Base-by-base conservation (phyloP, 768 basidiomycete species). In the Phaffia australis region DNA sequence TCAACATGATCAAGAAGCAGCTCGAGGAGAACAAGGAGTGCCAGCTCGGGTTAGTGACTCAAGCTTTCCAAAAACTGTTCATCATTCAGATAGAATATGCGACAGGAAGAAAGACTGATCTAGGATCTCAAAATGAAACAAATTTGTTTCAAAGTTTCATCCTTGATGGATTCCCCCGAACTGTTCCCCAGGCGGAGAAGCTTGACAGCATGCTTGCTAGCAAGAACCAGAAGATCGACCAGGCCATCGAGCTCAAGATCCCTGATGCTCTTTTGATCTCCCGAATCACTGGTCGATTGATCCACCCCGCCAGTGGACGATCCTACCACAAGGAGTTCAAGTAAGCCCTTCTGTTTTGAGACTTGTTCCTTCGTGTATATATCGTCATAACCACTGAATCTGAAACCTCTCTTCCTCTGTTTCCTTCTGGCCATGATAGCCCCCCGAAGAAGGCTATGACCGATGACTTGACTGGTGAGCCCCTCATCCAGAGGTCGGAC, bases 151-250 rank as follows among this genome's bases (percentile, higher is more conserved):
- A 51, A 51, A 98, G 94, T 48, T 99, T 99, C 78, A 95, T 99
- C 65, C 81, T 99, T 60, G 95, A 99, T 74, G 95, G 95, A n/a
- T 99, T 99, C 84, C 95, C 95, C 51, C 86, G 95, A 52, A 98
- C 94, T 4, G 89, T 98, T 47, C 85, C 88, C 14, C 95, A 99
- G 74, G 95, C 95, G 2, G 83, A 93, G 78, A 98, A 95, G 78
- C 85, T 99, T 63, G 94, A 94, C 74, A 79, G 81, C 68, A 97
- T 99, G 95, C 84, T 99, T 54, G 75, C 81, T 18, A 77, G 75
- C 5, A 85, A 87, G 73, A 85, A 87, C 72, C 91, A 97, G 79
- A 87, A 87, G 74, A 83, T 99, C 60, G 85, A 98, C 79, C 85
- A 83, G n/a, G 92, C 89, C 68, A 84, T 97, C 49, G 86, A 99